A percentile compares a stretch with the other conserved stretches of the same genome.
Conservation (phyloP, 2,329 filamentous ascomycete species). For the Venturia nashicola region DNA sequence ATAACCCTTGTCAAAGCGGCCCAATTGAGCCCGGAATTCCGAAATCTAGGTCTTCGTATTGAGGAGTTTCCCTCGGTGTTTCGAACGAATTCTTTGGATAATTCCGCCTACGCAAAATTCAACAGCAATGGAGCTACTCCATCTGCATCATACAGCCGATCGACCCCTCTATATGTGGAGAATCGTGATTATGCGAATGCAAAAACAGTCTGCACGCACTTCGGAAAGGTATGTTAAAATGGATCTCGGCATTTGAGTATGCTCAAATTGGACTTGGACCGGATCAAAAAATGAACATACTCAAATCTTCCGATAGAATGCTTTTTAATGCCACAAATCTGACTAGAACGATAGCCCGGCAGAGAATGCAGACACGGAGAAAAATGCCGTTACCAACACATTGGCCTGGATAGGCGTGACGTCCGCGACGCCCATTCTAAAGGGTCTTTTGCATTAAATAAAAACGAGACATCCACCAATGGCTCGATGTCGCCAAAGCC, state of each 20-base stretch:
- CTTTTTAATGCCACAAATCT: neutral
- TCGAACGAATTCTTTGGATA: slow-evolving; percentile 25
- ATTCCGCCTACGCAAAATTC: slow-evolving; percentile 6
- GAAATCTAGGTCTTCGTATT: slow-evolving; percentile 36
- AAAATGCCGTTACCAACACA: slow-evolving; percentile 1
- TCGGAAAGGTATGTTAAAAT: neutral
- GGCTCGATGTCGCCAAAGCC: neutral
- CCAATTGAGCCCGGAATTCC: slow-evolving; percentile 41
- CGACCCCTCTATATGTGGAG: neutral
- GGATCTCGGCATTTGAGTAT: neutral
- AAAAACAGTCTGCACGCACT: neutral
- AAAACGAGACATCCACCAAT: neutral
- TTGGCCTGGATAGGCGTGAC: neutral
- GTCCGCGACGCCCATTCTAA: neutral
- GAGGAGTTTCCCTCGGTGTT: slow-evolving; percentile 43
- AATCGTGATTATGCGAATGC: neutral
- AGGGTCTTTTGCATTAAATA: neutral
- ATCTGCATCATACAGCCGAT: neutral
- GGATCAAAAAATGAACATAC: neutral
- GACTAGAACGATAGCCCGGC: neutral
- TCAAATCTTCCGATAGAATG: neutral
- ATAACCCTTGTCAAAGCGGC: slow-evolving; percentile 45
- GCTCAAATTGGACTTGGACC: too few relatives aligned
- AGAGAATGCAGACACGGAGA: neutral
- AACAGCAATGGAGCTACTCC: neutral